Base-by-base conservation (phyloP, 768 basidiomycete genomes). In the Leccinum incarnatum region DNA sequence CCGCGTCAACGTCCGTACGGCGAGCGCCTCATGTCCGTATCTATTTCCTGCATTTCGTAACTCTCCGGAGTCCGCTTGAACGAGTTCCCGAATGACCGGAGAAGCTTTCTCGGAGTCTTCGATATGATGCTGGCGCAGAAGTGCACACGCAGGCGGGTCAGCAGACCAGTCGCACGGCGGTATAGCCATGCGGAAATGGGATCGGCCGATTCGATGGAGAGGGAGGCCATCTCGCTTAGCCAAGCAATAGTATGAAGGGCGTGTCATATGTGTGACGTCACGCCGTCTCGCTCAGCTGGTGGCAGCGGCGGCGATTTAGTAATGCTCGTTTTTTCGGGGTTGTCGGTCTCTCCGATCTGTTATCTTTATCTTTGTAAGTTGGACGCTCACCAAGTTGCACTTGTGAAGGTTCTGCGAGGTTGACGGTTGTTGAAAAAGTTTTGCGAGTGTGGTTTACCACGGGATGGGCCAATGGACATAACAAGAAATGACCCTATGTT, bases 401-500 rank as follows among this genome's bases (percentile, higher is more conserved):
- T 34, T 2, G 5, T 34, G 32, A 34, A 34, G 32, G 10, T n/a
- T 42, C 40, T 42, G 40, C n/a, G n/a, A 42, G 8, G 15, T 40
- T n/a, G 37, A 3, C 37, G 37, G 21, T 46, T 6, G 12, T 32
- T 32, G 32, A 32, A 46, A 46, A 46, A 11, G 45, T 42, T 21
- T 11, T 19, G 11, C 15, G 14, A 23, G 11, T 2, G 23, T 42
- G 27, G 29, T 29, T 57, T 51, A 23, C 48, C 50, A 36, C 23
- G 40, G n/a, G 19, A 25, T n/a, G 49, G 53, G 25, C n/a, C 5
- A 17, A 37, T 51, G 15, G 51, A 64, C 59, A 58, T 59, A 60
- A 60, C 53, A 36, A 59, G 66, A 53, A 66, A 60, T 12, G 58
- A 63, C 56, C 66, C 64, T 68, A 68, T 67, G 30, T 66, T 42